A percentile compares a stretch with the other conserved stretches of the same genome.
Evolutionary conservation across 1,284 basidiomycete genomes (phyloP).

Genomic region (Ganoderma multipileum): DNA sequence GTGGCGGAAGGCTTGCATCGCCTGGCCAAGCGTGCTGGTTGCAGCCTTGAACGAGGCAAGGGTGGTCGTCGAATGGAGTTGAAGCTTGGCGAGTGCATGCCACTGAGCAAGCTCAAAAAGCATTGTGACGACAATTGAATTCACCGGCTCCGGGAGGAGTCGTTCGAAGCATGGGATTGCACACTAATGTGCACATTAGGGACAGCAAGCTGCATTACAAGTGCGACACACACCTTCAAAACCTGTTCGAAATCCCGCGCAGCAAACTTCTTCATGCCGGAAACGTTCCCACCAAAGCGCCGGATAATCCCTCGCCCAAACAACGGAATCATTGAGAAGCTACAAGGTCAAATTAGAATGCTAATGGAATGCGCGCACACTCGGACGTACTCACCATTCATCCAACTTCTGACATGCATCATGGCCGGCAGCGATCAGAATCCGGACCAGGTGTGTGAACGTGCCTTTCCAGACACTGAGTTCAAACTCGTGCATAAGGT

Average conservation of each 20-base stretch:
- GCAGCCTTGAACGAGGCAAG: slow-evolving; percentile 25
- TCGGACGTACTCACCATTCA: slow-evolving; percentile 12
- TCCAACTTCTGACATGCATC: background rate
- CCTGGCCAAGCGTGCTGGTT: slow-evolving; percentile 31
- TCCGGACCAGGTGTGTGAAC: slow-evolving; percentile 17
- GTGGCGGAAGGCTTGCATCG: slow-evolving; percentile 30
- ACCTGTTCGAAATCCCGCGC: slow-evolving; percentile 39
- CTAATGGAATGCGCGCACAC: background rate
- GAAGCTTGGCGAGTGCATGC: slow-evolving; percentile 43
- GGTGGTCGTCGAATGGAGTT: slow-evolving; percentile 38
- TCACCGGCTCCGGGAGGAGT: background rate
- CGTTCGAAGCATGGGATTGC: background rate
- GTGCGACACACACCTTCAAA: background rate
- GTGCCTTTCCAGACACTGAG: slow-evolving; percentile 43
- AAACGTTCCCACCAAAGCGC: slow-evolving; percentile 34
- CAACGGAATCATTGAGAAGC: slow-evolving; percentile 33
- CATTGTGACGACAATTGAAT: slow-evolving; percentile 28
- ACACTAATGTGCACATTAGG: background rate
- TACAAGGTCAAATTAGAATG: background rate
- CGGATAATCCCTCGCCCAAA: slow-evolving; percentile 40
- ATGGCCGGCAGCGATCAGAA: slow-evolving; percentile 15
- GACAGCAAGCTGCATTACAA: background rate
- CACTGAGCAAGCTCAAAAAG: slow-evolving; percentile 37
- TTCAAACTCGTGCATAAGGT: slow-evolving; percentile 48
- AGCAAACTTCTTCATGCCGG: slow-evolving; percentile 38